Evolutionary conservation across 2,329 filamentous ascomycete species (phyloP), one percentile per base, ranked within the genome.

Genomic region (Botrytis aclada): DNA sequence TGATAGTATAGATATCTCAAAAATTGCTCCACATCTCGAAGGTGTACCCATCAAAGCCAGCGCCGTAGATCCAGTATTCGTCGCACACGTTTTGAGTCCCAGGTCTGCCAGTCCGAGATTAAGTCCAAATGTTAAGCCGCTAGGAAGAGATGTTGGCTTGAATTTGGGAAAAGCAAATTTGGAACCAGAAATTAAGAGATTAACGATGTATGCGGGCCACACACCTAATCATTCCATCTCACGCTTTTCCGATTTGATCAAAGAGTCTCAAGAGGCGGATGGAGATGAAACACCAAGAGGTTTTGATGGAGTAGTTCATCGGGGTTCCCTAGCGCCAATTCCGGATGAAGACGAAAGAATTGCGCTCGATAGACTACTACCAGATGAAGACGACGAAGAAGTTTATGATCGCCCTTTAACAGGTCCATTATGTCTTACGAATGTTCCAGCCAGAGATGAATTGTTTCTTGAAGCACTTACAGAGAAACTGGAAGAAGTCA

Each of bases 201-300:
- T 89, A 58, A 89, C 85, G 0, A 87, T 90, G 85, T 86, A 90
- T 79, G 88, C 88, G 32, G 88, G 88, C 1, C 88, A 90, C 79
- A 90, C 88, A 2, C 88, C 88, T 10, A 89, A 85, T 69, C 88
- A 89, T 78, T 84, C 83, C 4, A 79, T 83, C 34, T 88, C 87
- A 1, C 81, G 89, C 18, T 88, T 88, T 7, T 80, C 85, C 3
- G 80, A 88, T 25, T 56, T 78, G 29, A 74, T 74, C 25, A 75
- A 69, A n/a, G 73, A 75, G 39, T 39, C 83, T 83, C 7, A 56
- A n/a, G 62, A 51, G 22, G 76, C 76, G 20, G 77, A 74, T 60
- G 80, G 77, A 2, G 71, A 74, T 60, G 76, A 76, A 14, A 80
- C 80, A 14, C 80, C 80, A 7, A 80, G 75, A 29, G 78, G 64